These are phyloP conservation scores for Podaxis pistillaris DNA, from an alignment of 768 basidiomycete species.

Conservation along the genomic window DNA sequence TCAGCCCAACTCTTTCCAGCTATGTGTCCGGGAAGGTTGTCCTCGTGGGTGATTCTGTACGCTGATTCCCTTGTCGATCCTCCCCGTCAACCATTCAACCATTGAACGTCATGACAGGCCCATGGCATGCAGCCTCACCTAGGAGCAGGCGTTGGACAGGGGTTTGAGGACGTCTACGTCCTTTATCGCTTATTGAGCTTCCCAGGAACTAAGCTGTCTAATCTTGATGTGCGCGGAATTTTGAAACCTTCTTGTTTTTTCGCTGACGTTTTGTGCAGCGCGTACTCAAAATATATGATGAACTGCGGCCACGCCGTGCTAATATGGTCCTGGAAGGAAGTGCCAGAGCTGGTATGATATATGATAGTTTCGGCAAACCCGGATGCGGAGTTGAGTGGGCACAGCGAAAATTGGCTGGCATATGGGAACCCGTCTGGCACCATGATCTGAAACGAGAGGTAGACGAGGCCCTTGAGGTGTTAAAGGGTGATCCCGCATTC, in stretches of 20 bases:
- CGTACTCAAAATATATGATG: slow-evolving; percentile 46
- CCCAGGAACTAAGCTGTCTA: slow-evolving; percentile 34
- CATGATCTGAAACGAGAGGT: slow-evolving; percentile 45
- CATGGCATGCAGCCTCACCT: slow-evolving; percentile 61
- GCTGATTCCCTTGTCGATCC: slow-evolving; percentile 15
- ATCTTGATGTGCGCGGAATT: slow-evolving; percentile 35
- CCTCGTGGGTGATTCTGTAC: slow-evolving; percentile 52
- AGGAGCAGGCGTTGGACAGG: slow-evolving; percentile 59
- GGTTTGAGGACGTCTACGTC: slow-evolving; percentile 53
- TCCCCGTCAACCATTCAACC: slow-evolving; percentile 1
- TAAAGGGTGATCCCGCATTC: background rate
- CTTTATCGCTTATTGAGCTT: slow-evolving; percentile 45
- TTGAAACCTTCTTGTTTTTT: background rate
- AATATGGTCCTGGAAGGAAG: slow-evolving; percentile 48
- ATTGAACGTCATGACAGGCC: slow-evolving; percentile 32
- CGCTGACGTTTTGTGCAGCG: slow-evolving; percentile 27
- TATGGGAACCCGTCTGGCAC: slow-evolving; percentile 50
- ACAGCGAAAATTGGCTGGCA: slow-evolving; percentile 31
- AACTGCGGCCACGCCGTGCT: slow-evolving; percentile 43
- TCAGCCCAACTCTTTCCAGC: slow-evolving; percentile 42
- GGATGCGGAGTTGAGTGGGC: slow-evolving; percentile 28
- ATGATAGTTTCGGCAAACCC: slow-evolving; percentile 36
- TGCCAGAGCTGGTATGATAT: slow-evolving; percentile 39
- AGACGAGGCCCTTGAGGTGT: slow-evolving; percentile 25
- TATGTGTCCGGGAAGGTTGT: slow-evolving; percentile 46